Conservation (phyloP, 441 rosid genomes). For the Adansonia rubrostipa region DNA sequence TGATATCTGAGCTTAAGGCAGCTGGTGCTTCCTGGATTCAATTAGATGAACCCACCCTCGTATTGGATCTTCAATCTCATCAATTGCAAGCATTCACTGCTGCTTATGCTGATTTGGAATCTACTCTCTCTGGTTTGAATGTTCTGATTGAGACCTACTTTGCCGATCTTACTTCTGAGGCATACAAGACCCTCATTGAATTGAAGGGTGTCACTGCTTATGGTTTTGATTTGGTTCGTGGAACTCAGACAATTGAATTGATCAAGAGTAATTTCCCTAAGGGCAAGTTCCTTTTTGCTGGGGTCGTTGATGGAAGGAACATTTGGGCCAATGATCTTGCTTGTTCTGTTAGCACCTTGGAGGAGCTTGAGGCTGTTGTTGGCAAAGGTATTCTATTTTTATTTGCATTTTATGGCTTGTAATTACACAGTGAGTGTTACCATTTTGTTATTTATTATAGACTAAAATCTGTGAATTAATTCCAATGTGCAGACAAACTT, state of each 20-base stretch:
- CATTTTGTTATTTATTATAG: not conserved
- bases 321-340: slow-evolving; percentile 98
- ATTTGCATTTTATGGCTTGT: slow-evolving; percentile 12
- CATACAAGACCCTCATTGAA: slow-evolving; percentile 79
- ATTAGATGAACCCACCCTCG: slow-evolving; percentile 90
- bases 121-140: slow-evolving; percentile 79
- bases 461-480: slow-evolving; percentile 9
- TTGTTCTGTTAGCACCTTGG: slow-evolving; percentile 66
- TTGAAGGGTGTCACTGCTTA: slow-evolving; percentile 86
- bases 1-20: slow-evolving; percentile 84
- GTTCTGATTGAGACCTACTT: slow-evolving; percentile 92
- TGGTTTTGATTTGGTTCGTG: slow-evolving; percentile 94
- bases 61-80: slow-evolving; percentile 85
- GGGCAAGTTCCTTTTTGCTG: slow-evolving; percentile 91
- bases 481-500: slow-evolving; percentile 64
- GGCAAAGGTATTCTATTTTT: slow-evolving; percentile 70
- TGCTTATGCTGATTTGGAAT: slow-evolving; percentile 78
- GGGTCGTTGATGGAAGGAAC: slow-evolving; percentile 97
- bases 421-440: not conserved
- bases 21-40: slow-evolving; percentile 98
- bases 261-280: slow-evolving; percentile 77
- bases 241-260: slow-evolving; percentile 78
- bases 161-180: slow-evolving; percentile 85
- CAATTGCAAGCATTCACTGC: slow-evolving; percentile 78
- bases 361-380: slow-evolving; percentile 68